phyloP scores from a whole-genome alignment of 352 stramenopile species.

The Peronospora destructor region DNA sequence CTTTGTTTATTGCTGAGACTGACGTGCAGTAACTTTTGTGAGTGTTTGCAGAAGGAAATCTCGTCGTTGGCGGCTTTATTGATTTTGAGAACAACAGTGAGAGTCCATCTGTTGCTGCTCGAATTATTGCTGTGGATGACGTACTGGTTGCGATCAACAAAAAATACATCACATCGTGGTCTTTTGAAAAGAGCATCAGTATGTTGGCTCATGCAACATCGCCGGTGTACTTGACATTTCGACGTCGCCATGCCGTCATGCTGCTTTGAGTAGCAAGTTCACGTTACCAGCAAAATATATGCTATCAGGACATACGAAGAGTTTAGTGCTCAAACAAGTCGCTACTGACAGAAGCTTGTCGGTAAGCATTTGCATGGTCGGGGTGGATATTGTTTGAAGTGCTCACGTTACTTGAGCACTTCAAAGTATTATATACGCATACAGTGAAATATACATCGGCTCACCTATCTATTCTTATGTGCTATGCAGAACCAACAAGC shows the following conservation, averaged over 20 bases:
- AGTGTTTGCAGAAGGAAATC: constrained; percentile 48
- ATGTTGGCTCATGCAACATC: constrained; percentile 71
- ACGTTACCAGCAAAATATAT: no score
- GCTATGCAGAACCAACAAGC: constrained; percentile 11
- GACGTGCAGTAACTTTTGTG: constrained; percentile 3
- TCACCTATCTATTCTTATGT: no score
- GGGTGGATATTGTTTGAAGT: no score
- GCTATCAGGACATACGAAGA: no score
- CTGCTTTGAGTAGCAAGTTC: constrained; percentile 36
- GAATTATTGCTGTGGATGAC: constrained; percentile 73
- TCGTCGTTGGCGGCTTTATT: constrained; percentile 75
- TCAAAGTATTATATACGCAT: no score
- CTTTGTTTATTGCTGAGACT: not conserved
- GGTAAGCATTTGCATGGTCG: no score
- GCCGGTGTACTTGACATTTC: constrained; percentile 82
- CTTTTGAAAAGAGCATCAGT: constrained; percentile 83
- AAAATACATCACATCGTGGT: constrained; percentile 79
- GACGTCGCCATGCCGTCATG: constrained; percentile 49
- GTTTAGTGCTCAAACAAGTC: no score
- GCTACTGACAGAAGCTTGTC: no score
- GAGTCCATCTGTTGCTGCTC: constrained; percentile 66
- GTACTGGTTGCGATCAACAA: constrained; percentile 84
- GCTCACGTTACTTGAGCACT: no score
- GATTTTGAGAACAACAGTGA: constrained; percentile 78
- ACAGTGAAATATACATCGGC: no score